Evolutionary conservation across 345 rosid genomes (phyloP).

Genomic region (Brassica incana): DNA sequence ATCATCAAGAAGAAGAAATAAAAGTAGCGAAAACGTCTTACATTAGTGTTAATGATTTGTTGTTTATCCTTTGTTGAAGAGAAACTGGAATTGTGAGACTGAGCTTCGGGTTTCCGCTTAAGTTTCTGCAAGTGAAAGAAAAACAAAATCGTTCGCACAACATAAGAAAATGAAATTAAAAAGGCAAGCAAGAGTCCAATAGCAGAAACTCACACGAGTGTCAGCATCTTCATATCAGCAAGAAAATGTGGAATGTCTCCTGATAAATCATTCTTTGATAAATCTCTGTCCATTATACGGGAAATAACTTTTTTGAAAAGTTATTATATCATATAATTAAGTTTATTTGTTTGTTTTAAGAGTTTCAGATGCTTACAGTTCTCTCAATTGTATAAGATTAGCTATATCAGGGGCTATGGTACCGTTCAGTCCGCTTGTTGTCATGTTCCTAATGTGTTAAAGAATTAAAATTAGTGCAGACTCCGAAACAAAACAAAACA

Average conservation of each 20-base stretch:
- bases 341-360: background rate
- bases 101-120: constrained; percentile 36
- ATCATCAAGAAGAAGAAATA: background rate
- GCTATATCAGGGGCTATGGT: constrained; percentile 35
- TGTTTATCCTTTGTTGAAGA: background rate
- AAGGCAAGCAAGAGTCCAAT: background rate
- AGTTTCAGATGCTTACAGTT: constrained; percentile 42
- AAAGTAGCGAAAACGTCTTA: background rate
- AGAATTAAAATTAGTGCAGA: background rate
- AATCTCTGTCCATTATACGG: constrained; percentile 47
- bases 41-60: constrained; percentile 28
- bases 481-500: background rate
- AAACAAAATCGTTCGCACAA: background rate
- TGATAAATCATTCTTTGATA: constrained; percentile 53
- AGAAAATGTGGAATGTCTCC: constrained; percentile 56
- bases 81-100: constrained; percentile 29
- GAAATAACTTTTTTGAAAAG: background rate
- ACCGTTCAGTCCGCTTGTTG: constrained; percentile 43
- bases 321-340: background rate
- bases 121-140: constrained; percentile 23
- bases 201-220: constrained; percentile 45
- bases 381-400: constrained; percentile 35
- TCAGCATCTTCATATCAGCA: constrained; percentile 45
- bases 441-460: constrained; percentile 37
- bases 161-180: background rate